These are phyloP conservation scores for Exophiala viscosa DNA, from an alignment of 2,329 filamentous ascomycete genomes.

Conservation along the genomic window DNA sequence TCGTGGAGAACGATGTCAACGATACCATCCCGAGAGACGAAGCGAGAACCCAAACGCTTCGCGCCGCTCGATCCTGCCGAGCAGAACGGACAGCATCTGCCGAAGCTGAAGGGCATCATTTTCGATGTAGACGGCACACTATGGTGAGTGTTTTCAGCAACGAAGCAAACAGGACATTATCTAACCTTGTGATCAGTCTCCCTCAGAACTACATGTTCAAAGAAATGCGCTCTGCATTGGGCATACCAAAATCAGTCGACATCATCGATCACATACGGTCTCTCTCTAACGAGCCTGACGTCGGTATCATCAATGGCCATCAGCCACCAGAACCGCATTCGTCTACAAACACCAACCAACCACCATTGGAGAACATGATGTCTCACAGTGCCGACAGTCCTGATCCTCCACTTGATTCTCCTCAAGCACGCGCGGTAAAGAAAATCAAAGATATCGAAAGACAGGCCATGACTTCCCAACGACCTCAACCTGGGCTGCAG, in stretches of 20 bases:
- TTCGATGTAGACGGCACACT: conserved; percentile 96
- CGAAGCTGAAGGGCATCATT: conserved; percentile 57
- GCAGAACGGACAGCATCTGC: conserved; percentile 24
- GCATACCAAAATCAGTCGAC: conserved; percentile 69
- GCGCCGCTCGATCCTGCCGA: conserved; percentile 20
- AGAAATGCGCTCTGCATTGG: conserved; percentile 73
- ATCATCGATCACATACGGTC: conserved; percentile 85
- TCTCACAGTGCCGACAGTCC: conserved; percentile 26
- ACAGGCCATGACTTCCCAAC: conserved; percentile 72
- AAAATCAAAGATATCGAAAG: conserved; percentile 77
- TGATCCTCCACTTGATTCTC: conserved; percentile 11
- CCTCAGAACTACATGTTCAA: conserved; percentile 95
- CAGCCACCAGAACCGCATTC: conserved; percentile 6
- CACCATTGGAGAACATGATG: conserved; percentile 9
- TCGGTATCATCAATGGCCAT: conserved; percentile 45
- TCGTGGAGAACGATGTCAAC: neutral
- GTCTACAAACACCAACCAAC: conserved; percentile 5
- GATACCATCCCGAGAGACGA: neutral
- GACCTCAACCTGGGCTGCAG: conserved; percentile 74
- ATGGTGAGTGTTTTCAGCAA: conserved; percentile 58
- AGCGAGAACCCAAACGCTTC: conserved; percentile 16
- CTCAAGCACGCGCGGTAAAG: conserved; percentile 55
- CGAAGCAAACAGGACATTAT: conserved; percentile 22
- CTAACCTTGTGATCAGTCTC: conserved; percentile 50
- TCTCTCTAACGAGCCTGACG: conserved; percentile 55